Evolutionary conservation across 257 asterid genomes (phyloP), one percentile per base, ranked within the genome.

Genomic region (Ajuga chamaepitys): DNA sequence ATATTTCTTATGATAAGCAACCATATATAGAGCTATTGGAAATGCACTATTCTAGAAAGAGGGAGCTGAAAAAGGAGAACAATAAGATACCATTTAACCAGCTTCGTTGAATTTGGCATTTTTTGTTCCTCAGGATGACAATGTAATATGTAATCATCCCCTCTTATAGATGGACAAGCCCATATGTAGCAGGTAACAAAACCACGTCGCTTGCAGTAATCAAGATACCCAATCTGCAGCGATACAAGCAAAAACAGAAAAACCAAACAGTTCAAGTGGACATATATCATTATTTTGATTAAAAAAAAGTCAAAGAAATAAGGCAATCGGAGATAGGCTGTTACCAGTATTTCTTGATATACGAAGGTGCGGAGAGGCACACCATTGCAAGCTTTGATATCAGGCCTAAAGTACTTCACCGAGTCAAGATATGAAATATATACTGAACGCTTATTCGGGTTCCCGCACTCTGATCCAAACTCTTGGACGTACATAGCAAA

Each of bases 341-440:
- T 71, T 77, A 74, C 95, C 82, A 89, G 76, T 59, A 89, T 77
- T 78, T 89, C 95, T 9, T 89, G 92, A 81, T 89, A 87, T 42
- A 83, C 83, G 14, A 80, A 79, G 58, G 95, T 89, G 67, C 95
- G 95, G 54, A 89, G 86, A 77, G 87, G 83, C 76, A 79, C 87
- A 21, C 89, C 92, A 46, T 69, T 59, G 14, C 61, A 84, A 24
- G 84, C 75, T 77, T 67, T 77, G 50, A 82, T 65, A 16, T 87
- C 86, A 22, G 97, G 94, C 66, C 78, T 81, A 67, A 89, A 87
- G 70, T 85, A 80, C 76, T 83, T 89, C 13, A 89, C 89, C 0
- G 95, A 87, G 69, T 89, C 97, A 2, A 89, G 85, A 73, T 89
- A 87, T 0, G 97, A 89, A 54, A 89, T 81, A 68, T 87, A 89